Evolutionary conservation across 2,329 filamentous ascomycete species (phyloP), one percentile per base, ranked within the genome.

Genomic region (Raffaelea ambrosiae): DNA sequence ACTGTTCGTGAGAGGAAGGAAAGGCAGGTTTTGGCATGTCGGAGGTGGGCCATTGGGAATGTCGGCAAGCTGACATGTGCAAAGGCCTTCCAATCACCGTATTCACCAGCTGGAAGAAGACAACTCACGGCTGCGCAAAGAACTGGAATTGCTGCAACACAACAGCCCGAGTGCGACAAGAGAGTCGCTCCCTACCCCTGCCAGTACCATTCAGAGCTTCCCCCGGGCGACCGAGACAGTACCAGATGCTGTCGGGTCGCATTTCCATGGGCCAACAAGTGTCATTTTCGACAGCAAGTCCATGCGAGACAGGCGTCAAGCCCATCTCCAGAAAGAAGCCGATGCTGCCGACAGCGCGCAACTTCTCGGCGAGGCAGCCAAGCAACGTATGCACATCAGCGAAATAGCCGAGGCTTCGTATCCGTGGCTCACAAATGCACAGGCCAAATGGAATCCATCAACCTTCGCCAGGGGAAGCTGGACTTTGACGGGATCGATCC

Each of bases 401-500:
- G n/a, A n/a, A n/a, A n/a, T n/a, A n/a, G n/a, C n/a, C n/a, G n/a
- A 9, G 31, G 31, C 31, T 33, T 33, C 31, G 31, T 33, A 33
- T 33, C 16, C 26, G 7, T 29, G 7, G 7, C 26, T 13, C 26
- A 7, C 26, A 7, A 29, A 29, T 13, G 7, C 7, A 69, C 73
- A 53, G 61, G 72, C 8, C 74, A 78, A 48, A 58, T 76, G 10
- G 74, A 78, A 48, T 62, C 64, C 0, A 59, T 76, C 47, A 70
- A 77, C 51, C 63, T 69, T 38, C 59, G 63, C 4, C 59, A 65
- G 16, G 66, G 65, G 1, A 68, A 68, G 46, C 64, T 77, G 3
- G 74, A 79, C 54, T 77, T 80, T 55, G 74, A 79, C 53, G 74
- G 73, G 1, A 67, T 78, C 2, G 68, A 74, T 29, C 67, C 73